These are phyloP conservation scores for Serendipita vermifera DNA, from an alignment of 768 basidiomycete species.

Conservation along the genomic window DNA sequence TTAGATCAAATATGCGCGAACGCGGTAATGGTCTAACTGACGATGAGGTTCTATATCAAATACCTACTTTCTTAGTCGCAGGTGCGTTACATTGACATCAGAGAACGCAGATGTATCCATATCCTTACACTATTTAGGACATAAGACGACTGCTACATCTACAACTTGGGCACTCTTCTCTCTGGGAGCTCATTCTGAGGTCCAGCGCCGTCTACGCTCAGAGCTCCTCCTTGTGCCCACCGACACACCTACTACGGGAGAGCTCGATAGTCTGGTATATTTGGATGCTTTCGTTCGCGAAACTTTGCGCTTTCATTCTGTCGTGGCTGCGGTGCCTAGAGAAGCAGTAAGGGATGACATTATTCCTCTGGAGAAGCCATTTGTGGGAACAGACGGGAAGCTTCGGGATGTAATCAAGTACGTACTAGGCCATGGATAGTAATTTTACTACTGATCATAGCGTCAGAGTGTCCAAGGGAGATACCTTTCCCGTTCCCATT, in stretches of 20 bases:
- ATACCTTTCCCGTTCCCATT: slow-evolving; percentile 21
- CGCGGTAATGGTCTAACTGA: slow-evolving; percentile 41
- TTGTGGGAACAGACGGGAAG: slow-evolving; percentile 20
- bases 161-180: slow-evolving; percentile 49
- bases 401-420: slow-evolving; percentile 14
- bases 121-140: slow-evolving; percentile 9
- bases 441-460: too few relatives aligned
- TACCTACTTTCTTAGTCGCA: slow-evolving; percentile 47
- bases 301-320: slow-evolving; percentile 42
- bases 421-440: too few relatives aligned
- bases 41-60: slow-evolving; percentile 47
- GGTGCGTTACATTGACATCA: slow-evolving; percentile 38
- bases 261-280: slow-evolving; percentile 50
- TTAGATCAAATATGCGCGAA: slow-evolving; percentile 51
- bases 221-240: slow-evolving; percentile 41
- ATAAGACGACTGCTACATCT: slow-evolving; percentile 22
- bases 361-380: slow-evolving; percentile 36
- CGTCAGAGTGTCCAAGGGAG: slow-evolving; percentile 12
- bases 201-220: slow-evolving; percentile 44
- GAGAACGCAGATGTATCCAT: background rate
- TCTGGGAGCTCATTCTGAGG: slow-evolving; percentile 33
- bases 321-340: slow-evolving; percentile 33
- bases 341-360: slow-evolving; percentile 40
- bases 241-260: slow-evolving; percentile 55
- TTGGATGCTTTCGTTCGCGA: slow-evolving; percentile 56